Evolutionary conservation across 108 stramenopile genomes (phyloP).

Genomic region (Parmales sp.): DNA sequence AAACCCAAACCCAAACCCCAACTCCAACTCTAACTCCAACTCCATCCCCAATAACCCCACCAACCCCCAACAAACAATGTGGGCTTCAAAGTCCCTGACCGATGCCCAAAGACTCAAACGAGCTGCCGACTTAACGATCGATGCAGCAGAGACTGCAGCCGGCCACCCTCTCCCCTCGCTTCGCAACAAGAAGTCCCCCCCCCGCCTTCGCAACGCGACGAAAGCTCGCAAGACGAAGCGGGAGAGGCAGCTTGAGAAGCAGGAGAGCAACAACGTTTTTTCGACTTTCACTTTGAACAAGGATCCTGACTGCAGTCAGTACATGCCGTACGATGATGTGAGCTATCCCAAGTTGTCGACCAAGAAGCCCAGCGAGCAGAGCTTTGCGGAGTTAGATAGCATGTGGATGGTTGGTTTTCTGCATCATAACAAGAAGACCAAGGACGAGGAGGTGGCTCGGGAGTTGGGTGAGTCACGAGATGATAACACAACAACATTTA

Average conservation of each 20-base stretch:
- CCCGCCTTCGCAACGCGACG: neutral
- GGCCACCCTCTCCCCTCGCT: neutral
- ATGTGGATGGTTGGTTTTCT: slow-evolving; percentile 38
- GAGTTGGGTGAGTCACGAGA: too few relatives aligned
- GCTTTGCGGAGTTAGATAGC: slow-evolving; percentile 23
- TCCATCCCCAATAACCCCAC: too few relatives aligned
- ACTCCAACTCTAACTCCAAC: too few relatives aligned
- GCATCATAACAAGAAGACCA: slow-evolving; percentile 21
- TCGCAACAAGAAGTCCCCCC: neutral
- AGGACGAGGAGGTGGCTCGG: neutral
- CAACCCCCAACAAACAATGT: too few relatives aligned
- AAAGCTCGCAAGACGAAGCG: too few relatives aligned
- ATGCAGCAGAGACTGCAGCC: neutral
- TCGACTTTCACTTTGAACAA: slow-evolving; percentile 26
- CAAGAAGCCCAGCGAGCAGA: neutral
- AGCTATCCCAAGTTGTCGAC: slow-evolving; percentile 23
- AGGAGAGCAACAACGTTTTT: slow-evolving; percentile 11
- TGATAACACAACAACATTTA: too few relatives aligned
- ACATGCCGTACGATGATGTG: slow-evolving; percentile 36
- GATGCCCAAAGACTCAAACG: neutral
- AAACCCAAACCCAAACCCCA: too few relatives aligned
- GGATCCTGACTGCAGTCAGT: slow-evolving; percentile 26
- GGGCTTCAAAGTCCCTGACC: neutral
- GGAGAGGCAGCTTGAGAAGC: neutral
- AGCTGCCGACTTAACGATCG: neutral